These are phyloP conservation scores for Xylona heveae DNA, from an alignment of 495 filamentous ascomycete species.

Conservation along the genomic window DNA sequence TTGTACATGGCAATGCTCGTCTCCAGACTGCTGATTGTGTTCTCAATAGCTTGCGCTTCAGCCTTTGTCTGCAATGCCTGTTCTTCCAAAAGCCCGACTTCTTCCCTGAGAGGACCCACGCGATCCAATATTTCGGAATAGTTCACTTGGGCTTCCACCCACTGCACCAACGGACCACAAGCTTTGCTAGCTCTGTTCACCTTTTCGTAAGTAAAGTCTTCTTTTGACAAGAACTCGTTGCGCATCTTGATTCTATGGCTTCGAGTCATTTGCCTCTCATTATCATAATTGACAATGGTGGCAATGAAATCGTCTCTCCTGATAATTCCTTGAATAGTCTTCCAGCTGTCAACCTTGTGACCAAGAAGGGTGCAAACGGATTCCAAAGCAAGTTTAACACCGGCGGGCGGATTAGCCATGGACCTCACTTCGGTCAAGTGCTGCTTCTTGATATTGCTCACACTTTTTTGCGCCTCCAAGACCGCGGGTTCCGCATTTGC, in stretches of 20 bases:
- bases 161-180: conserved; percentile 90
- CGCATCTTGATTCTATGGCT: conserved; percentile 69
- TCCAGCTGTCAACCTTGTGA: conserved; percentile 80
- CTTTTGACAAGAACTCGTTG: conserved; percentile 72
- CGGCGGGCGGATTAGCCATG: conserved; percentile 76
- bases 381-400: conserved; percentile 82
- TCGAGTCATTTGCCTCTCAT: conserved; percentile 84
- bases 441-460: conserved; percentile 92
- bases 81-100: conserved; percentile 72
- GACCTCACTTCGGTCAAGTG: conserved; percentile 95
- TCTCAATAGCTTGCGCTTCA: conserved; percentile 76
- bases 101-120: conserved; percentile 79
- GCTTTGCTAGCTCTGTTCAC: conserved; percentile 92
- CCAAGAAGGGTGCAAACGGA: conserved; percentile 87
- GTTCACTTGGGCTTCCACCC: conserved; percentile 92
- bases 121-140: conserved; percentile 93
- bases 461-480: conserved; percentile 75
- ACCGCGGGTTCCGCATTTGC: conserved; percentile 88
- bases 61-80: conserved; percentile 84
- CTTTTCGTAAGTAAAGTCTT: conserved; percentile 87
- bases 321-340: conserved; percentile 67
- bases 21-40: conserved; percentile 66
- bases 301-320: conserved; percentile 92
- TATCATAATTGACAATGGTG: conserved; percentile 94
- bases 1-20: conserved; percentile 92